These are phyloP conservation scores for Saccharomycopsis synnaedendra DNA, from an alignment of 805 yeast species.

Conservation along the genomic window DNA sequence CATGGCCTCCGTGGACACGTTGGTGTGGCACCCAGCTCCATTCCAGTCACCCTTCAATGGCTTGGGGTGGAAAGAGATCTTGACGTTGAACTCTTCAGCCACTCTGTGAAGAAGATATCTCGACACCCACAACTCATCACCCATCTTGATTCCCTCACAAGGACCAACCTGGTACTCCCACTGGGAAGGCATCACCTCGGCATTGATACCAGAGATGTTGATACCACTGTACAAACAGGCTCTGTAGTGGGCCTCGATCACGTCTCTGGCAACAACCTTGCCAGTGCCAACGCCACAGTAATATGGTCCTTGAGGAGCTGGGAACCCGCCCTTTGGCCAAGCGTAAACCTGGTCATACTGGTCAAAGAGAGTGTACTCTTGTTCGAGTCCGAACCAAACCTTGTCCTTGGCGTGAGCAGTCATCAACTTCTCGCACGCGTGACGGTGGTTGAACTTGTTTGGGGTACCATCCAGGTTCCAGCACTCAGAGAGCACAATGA, in stretches of 20 bases:
- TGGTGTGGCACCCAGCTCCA: constrained; percentile 99
- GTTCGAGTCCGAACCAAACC: constrained; percentile 98
- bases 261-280: constrained; percentile 95
- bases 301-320: constrained; percentile 99
- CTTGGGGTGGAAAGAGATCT: constrained; percentile 98
- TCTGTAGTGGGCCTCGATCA: constrained; percentile 97
- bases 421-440: constrained; percentile 91
- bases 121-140: constrained; percentile 95
- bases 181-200: constrained; percentile 99
- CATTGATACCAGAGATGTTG: constrained; percentile 90
- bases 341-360: constrained; percentile 84
- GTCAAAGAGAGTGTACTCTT: constrained; percentile 95
- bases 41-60: constrained; percentile 99
- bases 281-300: constrained; percentile 99
- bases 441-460: constrained; percentile 97
- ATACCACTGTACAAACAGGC: constrained; percentile 94
- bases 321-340: constrained; percentile 99
- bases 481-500: constrained; percentile 90
- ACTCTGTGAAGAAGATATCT: constrained; percentile 88
- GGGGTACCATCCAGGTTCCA: constrained; percentile 99
- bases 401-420: constrained; percentile 75
- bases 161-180: constrained; percentile 99
- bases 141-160: constrained; percentile 90
- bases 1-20: constrained; percentile 88
- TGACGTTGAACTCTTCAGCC: constrained; percentile 98